A percentile compares a stretch with the other conserved stretches of the same genome.
Evolutionary conservation across 495 filamentous ascomycete species (phyloP).

Genomic region (Hypoxylon crocopeplum): DNA sequence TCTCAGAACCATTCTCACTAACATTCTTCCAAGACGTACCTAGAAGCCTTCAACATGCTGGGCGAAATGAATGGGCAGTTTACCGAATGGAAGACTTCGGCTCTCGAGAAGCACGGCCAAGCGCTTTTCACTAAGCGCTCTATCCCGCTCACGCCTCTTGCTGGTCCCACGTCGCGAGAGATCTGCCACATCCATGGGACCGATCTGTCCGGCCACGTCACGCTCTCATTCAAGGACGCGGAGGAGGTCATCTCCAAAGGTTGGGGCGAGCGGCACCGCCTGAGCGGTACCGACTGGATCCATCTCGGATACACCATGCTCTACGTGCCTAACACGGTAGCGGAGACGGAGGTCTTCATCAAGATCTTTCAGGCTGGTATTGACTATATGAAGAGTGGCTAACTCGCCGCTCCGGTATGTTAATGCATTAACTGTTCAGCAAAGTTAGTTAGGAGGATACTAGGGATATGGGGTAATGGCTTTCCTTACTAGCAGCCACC

Average conservation of each 20-base stretch:
- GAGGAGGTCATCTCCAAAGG: slow-evolving; percentile 75
- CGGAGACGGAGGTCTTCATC: slow-evolving; percentile 10
- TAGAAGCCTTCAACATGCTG: slow-evolving; percentile 57
- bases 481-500: no score
- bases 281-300: slow-evolving; percentile 62
- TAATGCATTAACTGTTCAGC: no score
- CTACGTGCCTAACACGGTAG: slow-evolving; percentile 31
- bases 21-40: slow-evolving; percentile 22
- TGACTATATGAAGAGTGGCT: slow-evolving; percentile 29
- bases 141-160: slow-evolving; percentile 49
- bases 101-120: slow-evolving; percentile 77
- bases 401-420: not conserved
- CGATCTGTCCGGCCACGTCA: slow-evolving; percentile 76
- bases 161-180: slow-evolving; percentile 69
- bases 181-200: slow-evolving; percentile 76
- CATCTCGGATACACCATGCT: slow-evolving; percentile 29
- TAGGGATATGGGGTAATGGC: no score
- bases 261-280: slow-evolving; percentile 85
- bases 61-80: slow-evolving; percentile 54
- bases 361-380: slow-evolving; percentile 28
- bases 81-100: slow-evolving; percentile 59
- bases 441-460: no score
- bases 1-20: not conserved
- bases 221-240: slow-evolving; percentile 77
- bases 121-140: slow-evolving; percentile 66